These are phyloP conservation scores for Euphorbia schlechtendalii DNA, from an alignment of 441 rosid genomes.

Conservation along the genomic window DNA sequence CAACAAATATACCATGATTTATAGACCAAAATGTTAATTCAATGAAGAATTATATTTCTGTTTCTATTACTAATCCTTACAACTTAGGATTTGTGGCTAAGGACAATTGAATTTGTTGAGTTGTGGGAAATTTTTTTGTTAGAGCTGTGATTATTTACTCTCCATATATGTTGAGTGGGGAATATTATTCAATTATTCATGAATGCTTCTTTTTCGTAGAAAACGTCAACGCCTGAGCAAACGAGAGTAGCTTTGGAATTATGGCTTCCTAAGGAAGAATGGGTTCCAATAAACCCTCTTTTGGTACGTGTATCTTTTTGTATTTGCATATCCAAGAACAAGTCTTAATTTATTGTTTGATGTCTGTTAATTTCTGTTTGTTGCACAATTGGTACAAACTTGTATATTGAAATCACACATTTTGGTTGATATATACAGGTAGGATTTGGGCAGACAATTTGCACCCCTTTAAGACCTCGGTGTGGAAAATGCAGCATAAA, in stretches of 20 bases:
- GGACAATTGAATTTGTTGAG: not conserved
- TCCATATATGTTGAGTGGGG: not conserved
- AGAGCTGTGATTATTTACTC: too few species aligned
- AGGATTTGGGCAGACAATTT: slow-evolving; percentile 89
- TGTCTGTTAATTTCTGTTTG: not conserved
- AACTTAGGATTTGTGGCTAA: too few species aligned
- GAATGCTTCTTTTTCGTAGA: slow-evolving; percentile 27
- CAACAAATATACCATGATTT: too few species aligned
- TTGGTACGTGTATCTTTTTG: slow-evolving; percentile 36
- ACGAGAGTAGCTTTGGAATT: slow-evolving; percentile 76
- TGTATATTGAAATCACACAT: not conserved
- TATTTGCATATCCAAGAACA: not conserved
- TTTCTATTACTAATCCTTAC: too few species aligned
- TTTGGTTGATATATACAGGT: slow-evolving; percentile 40
- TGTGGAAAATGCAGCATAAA: slow-evolving; percentile 58
- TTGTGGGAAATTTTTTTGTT: not conserved
- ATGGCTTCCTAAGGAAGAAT: slow-evolving; percentile 97
- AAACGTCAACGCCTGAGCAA: slow-evolving; percentile 81
- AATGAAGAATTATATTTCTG: too few species aligned
- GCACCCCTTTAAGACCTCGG: slow-evolving; percentile 77
- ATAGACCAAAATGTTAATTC: too few species aligned
- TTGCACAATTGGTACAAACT: not conserved
- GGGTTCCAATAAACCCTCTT: slow-evolving; percentile 89
- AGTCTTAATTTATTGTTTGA: not conserved
- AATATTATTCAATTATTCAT: not conserved